phyloP scores from a whole-genome alignment of 31 red algal species.

The Endocladia muricata region DNA sequence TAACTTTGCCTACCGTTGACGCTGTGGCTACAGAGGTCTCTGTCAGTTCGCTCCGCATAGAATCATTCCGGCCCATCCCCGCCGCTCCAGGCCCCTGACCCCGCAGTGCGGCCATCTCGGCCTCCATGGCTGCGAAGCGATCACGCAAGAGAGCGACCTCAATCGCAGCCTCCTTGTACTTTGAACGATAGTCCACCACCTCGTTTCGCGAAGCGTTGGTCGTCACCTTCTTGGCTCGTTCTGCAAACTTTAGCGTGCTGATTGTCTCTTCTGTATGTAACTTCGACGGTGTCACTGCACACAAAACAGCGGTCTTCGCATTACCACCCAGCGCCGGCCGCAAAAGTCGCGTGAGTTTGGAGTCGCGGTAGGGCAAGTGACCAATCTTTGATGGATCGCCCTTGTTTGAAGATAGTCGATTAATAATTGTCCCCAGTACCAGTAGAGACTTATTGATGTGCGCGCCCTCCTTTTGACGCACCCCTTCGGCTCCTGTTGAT shows the following conservation, averaged over 20 bases:
- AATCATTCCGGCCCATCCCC: background rate
- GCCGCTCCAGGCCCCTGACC: background rate
- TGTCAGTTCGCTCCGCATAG: slow-evolving; percentile 2
- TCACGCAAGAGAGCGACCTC: slow-evolving; percentile 50
- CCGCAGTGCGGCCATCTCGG: slow-evolving; percentile 16
- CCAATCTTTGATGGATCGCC: slow-evolving; percentile 29
- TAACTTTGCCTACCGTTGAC: background rate
- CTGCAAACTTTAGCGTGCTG: slow-evolving; percentile 95
- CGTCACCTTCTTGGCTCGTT: slow-evolving; percentile 80
- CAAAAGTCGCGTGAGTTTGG: slow-evolving; percentile 83
- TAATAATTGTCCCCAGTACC: slow-evolving; percentile 82
- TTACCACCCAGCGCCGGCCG: slow-evolving; percentile 72
- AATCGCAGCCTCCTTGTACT: slow-evolving; percentile 62
- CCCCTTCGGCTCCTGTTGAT: slow-evolving; percentile 68
- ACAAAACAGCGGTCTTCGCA: slow-evolving; percentile 75
- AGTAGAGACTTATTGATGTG: slow-evolving; percentile 88
- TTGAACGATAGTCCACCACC: slow-evolving; percentile 88
- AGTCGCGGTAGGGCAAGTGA: slow-evolving; percentile 89
- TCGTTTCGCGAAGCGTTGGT: slow-evolving; percentile 77
- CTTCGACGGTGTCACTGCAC: slow-evolving; percentile 69
- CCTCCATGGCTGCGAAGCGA: slow-evolving; percentile 24
- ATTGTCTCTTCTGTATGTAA: slow-evolving; percentile 82
- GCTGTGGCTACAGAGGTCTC: slow-evolving; percentile 18
- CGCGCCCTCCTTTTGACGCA: slow-evolving; percentile 72
- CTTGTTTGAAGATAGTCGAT: slow-evolving; percentile 39